phyloP scores from a whole-genome alignment of 2,329 filamentous ascomycete species.

The Didymella pomorum region DNA sequence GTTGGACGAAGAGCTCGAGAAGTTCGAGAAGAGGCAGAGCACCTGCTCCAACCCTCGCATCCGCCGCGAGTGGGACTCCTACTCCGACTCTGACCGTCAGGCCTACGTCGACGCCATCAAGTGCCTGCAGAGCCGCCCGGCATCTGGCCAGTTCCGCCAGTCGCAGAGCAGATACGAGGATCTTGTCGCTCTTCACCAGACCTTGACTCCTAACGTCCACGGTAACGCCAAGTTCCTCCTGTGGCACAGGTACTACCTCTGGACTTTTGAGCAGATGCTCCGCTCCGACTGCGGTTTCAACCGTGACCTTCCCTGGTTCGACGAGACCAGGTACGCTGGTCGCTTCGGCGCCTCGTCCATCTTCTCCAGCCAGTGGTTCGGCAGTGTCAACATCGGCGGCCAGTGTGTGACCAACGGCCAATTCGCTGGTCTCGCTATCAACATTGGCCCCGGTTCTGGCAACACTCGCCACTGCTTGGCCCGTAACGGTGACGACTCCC shows the following conservation, averaged over 20 bases:
- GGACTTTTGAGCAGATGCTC: constrained; percentile 54
- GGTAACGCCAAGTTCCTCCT: constrained; percentile 50
- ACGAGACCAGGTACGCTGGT: constrained; percentile 46
- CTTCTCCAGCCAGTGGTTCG: constrained; percentile 42
- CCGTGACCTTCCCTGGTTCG: constrained; percentile 51
- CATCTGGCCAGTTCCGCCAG: constrained; percentile 37
- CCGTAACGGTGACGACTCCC: constrained; percentile 36
- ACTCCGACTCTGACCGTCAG: constrained; percentile 33
- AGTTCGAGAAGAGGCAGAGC: constrained; percentile 27
- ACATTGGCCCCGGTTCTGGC: constrained; percentile 40
- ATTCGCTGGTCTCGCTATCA: constrained; percentile 44
- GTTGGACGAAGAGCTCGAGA: constrained; percentile 18
- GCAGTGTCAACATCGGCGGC: constrained; percentile 34
- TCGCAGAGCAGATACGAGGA: constrained; percentile 47
- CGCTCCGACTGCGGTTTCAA: constrained; percentile 54
- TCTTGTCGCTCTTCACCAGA: constrained; percentile 46
- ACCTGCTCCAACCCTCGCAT: constrained; percentile 40
- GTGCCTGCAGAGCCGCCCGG: constrained; percentile 36
- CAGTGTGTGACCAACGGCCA: constrained; percentile 44
- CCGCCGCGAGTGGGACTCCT: constrained; percentile 46
- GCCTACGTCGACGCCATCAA: constrained; percentile 41
- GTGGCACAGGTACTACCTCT: constrained; percentile 56
- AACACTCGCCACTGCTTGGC: constrained; percentile 45
- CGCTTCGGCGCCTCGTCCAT: constrained; percentile 40
- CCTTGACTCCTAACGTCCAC: constrained; percentile 45